Evolutionary conservation across 2,329 filamentous ascomycete genomes (phyloP).

Genomic region (Ceratocystis papillata): DNA sequence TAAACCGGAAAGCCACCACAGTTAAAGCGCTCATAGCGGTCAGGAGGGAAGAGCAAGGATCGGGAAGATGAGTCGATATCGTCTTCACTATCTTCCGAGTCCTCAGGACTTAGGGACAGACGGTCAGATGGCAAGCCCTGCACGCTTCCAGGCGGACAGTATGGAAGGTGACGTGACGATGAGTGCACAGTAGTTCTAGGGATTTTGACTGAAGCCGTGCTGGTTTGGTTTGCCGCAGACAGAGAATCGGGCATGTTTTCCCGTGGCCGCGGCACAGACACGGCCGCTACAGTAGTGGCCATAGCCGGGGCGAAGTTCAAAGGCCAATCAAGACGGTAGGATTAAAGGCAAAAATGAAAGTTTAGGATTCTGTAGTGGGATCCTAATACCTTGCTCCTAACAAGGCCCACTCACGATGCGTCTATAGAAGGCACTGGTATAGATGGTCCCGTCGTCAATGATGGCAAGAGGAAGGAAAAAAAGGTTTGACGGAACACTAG

Average conservation of each 20-base stretch:
- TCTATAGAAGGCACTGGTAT: not conserved
- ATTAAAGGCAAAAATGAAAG: not conserved
- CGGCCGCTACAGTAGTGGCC: conserved; percentile 19
- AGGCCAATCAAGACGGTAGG: not conserved
- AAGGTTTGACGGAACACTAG: not conserved
- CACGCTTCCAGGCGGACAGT: conserved; percentile 20
- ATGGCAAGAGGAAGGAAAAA: not conserved
- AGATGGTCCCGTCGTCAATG: not conserved
- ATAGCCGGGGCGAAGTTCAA: not conserved
- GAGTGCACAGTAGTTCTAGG: conserved; percentile 15
- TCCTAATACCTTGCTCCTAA: not conserved
- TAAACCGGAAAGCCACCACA: conserved; percentile 53
- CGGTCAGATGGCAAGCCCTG: conserved; percentile 1
- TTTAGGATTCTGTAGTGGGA: not conserved
- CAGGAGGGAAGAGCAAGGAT: conserved; percentile 66
- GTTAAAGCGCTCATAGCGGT: conserved; percentile 45
- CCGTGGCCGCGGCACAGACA: not conserved
- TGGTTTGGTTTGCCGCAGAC: conserved; percentile 1
- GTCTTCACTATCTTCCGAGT: conserved; percentile 34
- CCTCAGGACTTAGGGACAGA: conserved; percentile 36
- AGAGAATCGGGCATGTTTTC: conserved; percentile 8
- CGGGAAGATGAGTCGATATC: conserved; percentile 38
- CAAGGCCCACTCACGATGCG: conserved; percentile 10
- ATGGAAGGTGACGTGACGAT: conserved; percentile 19
- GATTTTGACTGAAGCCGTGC: conserved; percentile 11